A percentile compares a stretch with the other conserved stretches of the same genome.
Conservation (phyloP, 257 asterid species). For the Fraxinus excelsior region DNA sequence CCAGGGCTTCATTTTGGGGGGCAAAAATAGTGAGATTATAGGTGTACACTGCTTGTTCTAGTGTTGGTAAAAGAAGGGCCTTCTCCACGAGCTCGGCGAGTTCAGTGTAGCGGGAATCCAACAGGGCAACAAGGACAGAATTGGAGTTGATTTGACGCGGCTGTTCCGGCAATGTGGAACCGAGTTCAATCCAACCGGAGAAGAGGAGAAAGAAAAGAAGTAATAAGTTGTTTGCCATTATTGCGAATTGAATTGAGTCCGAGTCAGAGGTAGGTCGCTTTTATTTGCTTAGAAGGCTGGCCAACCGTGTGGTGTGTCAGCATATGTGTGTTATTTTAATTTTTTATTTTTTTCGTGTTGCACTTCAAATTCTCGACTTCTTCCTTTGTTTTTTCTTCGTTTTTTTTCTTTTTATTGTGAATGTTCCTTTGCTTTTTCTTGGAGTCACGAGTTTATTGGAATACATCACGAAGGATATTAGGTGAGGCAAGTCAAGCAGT, state of each 20-base stretch:
- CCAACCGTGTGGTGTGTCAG: not conserved
- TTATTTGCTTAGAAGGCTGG: not conserved
- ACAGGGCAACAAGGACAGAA: constrained; percentile 57
- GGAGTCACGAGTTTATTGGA: too few relatives aligned
- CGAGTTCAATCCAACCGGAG: not conserved
- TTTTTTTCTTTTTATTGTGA: too few relatives aligned
- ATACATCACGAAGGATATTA: too few relatives aligned
- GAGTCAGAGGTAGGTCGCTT: not conserved
- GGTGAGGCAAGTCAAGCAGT: too few relatives aligned
- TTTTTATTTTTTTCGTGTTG: too few relatives aligned
- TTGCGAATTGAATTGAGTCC: not conserved
- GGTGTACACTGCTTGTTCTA: constrained; percentile 48
- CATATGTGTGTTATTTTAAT: not conserved
- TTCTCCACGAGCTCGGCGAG: constrained; percentile 61
- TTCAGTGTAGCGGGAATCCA: constrained; percentile 64
- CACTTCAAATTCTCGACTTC: too few relatives aligned
- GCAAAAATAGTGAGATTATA: constrained; percentile 62
- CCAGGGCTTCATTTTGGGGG: constrained; percentile 55
- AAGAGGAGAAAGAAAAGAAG: constrained; percentile 1
- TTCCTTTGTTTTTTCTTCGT: too few relatives aligned
- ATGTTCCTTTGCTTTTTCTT: too few relatives aligned
- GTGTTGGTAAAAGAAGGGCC: constrained; percentile 58
- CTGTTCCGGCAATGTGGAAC: constrained; percentile 41
- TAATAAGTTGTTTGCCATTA: not conserved
- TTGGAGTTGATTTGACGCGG: constrained; percentile 48